Conservation (phyloP, 2,329 filamentous ascomycete genomes). For the Diaporthe capsici region DNA sequence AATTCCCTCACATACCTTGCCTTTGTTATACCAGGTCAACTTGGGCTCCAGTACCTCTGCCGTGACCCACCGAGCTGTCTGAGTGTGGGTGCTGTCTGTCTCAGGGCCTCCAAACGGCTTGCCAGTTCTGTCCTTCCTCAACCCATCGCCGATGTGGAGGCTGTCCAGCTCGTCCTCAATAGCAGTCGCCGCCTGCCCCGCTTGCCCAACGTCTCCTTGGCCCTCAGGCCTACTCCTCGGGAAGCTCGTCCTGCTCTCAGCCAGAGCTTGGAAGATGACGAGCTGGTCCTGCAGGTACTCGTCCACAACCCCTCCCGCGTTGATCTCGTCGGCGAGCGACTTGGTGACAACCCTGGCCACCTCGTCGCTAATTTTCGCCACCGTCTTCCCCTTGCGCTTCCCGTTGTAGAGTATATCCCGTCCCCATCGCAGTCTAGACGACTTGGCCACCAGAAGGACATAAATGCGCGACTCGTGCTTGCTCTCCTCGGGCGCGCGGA, state of each 20-base stretch:
- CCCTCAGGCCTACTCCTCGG: constrained; percentile 44
- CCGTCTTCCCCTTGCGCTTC: constrained; percentile 43
- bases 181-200: not conserved
- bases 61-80: constrained; percentile 73
- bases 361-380: constrained; percentile 50
- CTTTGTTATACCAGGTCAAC: constrained; percentile 65
- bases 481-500: constrained; percentile 66
- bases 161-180: constrained; percentile 44
- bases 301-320: constrained; percentile 64
- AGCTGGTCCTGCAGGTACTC: constrained; percentile 73
- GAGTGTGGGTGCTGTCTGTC: constrained; percentile 66
- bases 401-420: constrained; percentile 58
- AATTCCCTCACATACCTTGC: constrained; percentile 63
- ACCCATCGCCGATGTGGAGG: constrained; percentile 47
- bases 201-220: constrained; percentile 33
- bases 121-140: constrained; percentile 60
- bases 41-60: constrained; percentile 62
- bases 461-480: constrained; percentile 66
- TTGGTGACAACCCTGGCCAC: constrained; percentile 62
- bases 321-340: constrained; percentile 61
- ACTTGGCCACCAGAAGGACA: constrained; percentile 69
- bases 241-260: constrained; percentile 65
- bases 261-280: constrained; percentile 71
- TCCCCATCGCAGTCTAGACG: constrained; percentile 61
- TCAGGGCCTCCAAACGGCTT: constrained; percentile 65